phyloP scores from a whole-genome alignment of 2,329 filamentous ascomycete species.

The Sarocladium kiliense region DNA sequence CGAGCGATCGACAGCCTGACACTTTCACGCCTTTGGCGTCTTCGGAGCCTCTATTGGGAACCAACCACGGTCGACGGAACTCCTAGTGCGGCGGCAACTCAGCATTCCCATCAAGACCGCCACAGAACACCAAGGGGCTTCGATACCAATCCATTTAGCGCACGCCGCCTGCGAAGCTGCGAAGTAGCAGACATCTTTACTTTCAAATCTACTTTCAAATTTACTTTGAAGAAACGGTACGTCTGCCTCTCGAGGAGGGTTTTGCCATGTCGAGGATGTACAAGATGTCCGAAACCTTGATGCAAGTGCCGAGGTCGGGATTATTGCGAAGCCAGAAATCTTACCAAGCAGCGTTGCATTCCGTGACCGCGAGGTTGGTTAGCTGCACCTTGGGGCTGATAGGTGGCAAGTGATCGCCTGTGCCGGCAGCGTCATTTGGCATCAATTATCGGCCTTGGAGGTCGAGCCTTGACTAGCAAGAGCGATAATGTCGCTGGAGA shows the following conservation, averaged over 20 bases:
- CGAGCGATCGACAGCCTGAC: constrained; percentile 2
- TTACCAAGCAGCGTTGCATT: neutral
- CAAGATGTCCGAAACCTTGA: neutral
- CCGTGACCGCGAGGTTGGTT: neutral
- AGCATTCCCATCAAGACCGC: neutral
- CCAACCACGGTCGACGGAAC: no score
- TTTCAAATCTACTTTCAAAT: no score
- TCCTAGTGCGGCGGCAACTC: neutral
- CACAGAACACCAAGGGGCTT: neutral
- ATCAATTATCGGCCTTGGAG: neutral
- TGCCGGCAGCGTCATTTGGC: neutral
- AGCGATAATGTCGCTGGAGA: no score
- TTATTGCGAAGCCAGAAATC: neutral
- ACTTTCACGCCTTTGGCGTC: neutral
- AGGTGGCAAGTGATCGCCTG: neutral
- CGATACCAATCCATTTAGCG: neutral
- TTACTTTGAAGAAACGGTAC: no score
- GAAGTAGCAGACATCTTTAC: no score
- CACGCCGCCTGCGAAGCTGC: neutral
- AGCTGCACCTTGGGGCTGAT: neutral
- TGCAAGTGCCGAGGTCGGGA: neutral
- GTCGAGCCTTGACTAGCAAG: no score
- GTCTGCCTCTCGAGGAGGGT: neutral
- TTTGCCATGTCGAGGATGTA: neutral
- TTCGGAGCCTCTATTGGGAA: neutral